These are phyloP conservation scores for Termitomyces sp. DNA, from an alignment of 768 basidiomycete species.

Conservation along the genomic window DNA sequence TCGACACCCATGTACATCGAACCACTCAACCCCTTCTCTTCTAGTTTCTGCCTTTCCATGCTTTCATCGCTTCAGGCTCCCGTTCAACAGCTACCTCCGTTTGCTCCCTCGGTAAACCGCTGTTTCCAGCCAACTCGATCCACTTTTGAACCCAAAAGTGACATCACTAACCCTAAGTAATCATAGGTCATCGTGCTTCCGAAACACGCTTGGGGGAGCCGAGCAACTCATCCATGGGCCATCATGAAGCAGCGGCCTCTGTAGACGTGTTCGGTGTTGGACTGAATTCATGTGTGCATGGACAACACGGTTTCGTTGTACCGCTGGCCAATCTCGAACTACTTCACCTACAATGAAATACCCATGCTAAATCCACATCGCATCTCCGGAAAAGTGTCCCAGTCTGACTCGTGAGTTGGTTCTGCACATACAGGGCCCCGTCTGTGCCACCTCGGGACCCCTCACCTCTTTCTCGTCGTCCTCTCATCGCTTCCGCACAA, in stretches of 20 bases:
- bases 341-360: constrained; percentile 39
- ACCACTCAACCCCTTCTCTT: constrained; percentile 9
- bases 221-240: constrained; percentile 20
- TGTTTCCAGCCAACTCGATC: constrained; percentile 52
- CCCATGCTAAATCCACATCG: constrained; percentile 29
- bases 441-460: constrained; percentile 54
- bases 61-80: constrained; percentile 51
- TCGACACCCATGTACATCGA: constrained; percentile 13
- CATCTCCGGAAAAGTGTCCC: constrained; percentile 51
- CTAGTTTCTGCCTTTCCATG: constrained; percentile 21
- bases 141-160: constrained; percentile 42
- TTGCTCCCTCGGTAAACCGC: constrained; percentile 28
- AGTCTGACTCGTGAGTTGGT: constrained; percentile 19
- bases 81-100: constrained; percentile 24
- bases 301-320: constrained; percentile 8
- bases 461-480: constrained; percentile 19
- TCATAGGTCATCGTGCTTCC: constrained; percentile 30
- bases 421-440: constrained; percentile 40
- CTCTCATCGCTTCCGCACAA: constrained; percentile 23
- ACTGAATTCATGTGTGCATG: constrained; percentile 12
- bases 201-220: constrained; percentile 25
- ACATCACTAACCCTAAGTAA: constrained; percentile 63
- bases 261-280: constrained; percentile 15
- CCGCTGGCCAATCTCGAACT: constrained; percentile 5
- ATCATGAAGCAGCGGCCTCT: constrained; percentile 15